phyloP scores from a whole-genome alignment of 148 eudicot genomes.

The Chenopodium berlandieri region DNA sequence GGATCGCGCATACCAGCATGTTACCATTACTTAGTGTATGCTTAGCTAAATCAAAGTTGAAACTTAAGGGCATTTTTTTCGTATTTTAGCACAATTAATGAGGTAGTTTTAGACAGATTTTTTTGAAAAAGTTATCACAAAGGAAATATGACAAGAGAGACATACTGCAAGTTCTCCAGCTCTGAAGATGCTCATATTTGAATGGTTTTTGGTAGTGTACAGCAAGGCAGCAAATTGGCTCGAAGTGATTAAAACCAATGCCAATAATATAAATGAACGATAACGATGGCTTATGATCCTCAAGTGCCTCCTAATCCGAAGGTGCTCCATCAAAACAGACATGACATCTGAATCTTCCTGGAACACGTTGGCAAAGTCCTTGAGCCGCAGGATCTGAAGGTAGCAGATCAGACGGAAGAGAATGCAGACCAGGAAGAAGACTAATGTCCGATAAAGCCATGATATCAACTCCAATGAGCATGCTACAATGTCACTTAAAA shows the following conservation, averaged over 20 bases:
- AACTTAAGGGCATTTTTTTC: neutral
- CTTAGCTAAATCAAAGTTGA: too few relatives aligned
- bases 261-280: constrained; percentile 60
- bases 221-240: constrained; percentile 70
- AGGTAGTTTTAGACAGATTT: neutral
- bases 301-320: constrained; percentile 74
- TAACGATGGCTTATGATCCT: constrained; percentile 83
- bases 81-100: neutral
- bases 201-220: constrained; percentile 49
- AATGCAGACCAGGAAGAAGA: constrained; percentile 83
- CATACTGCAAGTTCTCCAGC: constrained; percentile 94
- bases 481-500: constrained; percentile 55
- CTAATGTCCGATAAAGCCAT: constrained; percentile 78
- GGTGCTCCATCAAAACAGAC: constrained; percentile 67
- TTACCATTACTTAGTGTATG: neutral
- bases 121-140: neutral
- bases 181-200: constrained; percentile 47
- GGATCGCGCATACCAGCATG: neutral
- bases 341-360: constrained; percentile 68
- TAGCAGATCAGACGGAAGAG: constrained; percentile 90
- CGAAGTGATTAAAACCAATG: constrained; percentile 59
- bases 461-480: constrained; percentile 73
- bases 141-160: neutral
- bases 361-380: constrained; percentile 75
- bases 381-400: constrained; percentile 78